phyloP scores from a whole-genome alignment of 805 yeast genomes.

The Spathaspora passalidarum region DNA sequence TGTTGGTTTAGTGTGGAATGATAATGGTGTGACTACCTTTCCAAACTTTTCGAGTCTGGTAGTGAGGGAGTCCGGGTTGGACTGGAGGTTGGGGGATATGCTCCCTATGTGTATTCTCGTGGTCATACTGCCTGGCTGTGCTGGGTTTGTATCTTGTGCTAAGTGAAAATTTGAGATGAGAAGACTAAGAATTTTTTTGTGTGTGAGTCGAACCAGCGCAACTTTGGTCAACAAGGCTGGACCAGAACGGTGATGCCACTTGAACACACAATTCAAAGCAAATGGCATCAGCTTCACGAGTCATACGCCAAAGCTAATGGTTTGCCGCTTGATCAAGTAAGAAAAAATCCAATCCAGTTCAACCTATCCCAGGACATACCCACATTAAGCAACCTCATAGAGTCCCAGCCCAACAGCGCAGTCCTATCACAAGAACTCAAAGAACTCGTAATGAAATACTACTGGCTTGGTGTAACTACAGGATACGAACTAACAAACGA shows the following conservation, averaged over 20 bases:
- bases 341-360: background rate
- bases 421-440: constrained; percentile 22
- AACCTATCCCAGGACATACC: constrained; percentile 14
- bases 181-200: background rate
- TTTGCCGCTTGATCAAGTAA: background rate
- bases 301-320: background rate
- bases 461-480: constrained; percentile 32
- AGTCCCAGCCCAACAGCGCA: constrained; percentile 11
- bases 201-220: background rate
- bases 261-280: background rate
- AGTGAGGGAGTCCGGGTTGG: constrained; percentile 44
- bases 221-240: background rate
- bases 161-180: background rate
- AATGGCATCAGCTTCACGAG: background rate
- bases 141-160: background rate
- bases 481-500: constrained; percentile 12
- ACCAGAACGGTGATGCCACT: background rate
- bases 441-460: constrained; percentile 23
- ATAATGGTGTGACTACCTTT: constrained; percentile 42
- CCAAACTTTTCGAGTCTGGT: constrained; percentile 67
- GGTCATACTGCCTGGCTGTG: background rate
- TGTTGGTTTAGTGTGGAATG: constrained; percentile 53
- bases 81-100: constrained; percentile 52
- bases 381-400: constrained; percentile 14
- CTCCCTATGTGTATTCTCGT: constrained; percentile 63